Conservation (phyloP, 805 yeast genomes). For the Candida broadrunensis region DNA sequence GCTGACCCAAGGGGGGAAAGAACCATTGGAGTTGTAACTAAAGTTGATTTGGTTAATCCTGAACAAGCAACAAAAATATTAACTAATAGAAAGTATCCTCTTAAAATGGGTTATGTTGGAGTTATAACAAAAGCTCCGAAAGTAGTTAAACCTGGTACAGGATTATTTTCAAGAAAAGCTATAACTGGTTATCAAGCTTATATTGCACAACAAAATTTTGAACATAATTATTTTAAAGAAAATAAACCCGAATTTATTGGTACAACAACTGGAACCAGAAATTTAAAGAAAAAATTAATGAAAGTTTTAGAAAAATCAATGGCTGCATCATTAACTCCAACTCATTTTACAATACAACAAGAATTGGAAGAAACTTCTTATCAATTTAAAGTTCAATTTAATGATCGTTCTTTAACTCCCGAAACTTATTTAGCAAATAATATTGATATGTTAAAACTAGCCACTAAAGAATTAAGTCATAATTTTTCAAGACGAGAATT, state of each 20-base stretch:
- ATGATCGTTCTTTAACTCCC: conserved; percentile 91
- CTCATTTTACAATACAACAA: conserved; percentile 77
- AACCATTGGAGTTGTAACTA: conserved; percentile 94
- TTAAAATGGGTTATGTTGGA: conserved; percentile 96
- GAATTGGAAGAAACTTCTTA: conserved; percentile 93
- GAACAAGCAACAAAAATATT: conserved; percentile 64
- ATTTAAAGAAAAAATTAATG: conserved; percentile 76
- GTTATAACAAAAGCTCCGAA: conserved; percentile 84
- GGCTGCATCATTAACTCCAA: conserved; percentile 86
- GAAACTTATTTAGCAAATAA: conserved; percentile 92
- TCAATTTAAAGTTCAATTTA: conserved; percentile 92
- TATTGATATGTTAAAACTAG: conserved; percentile 79
- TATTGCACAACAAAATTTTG: conserved; percentile 63
- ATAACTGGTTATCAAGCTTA: conserved; percentile 58
- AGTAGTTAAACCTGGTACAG: conserved; percentile 17
- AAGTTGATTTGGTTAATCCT: conserved; percentile 85
- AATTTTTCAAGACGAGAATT: conserved; percentile 82
- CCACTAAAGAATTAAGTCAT: conserved; percentile 82
- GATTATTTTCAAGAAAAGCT: conserved; percentile 46
- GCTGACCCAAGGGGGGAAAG: conserved; percentile 95
- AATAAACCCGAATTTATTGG: conserved; percentile 58
- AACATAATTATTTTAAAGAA: conserved; percentile 55
- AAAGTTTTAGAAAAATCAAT: conserved; percentile 84
- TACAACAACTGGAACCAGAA: conserved; percentile 72
- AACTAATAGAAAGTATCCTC: conserved; percentile 79